A percentile compares a stretch with the other conserved stretches of the same genome.
Evolutionary conservation across 371 early-diverging fungal genomes (phyloP).

Genomic region (Rhizopus delemar): DNA sequence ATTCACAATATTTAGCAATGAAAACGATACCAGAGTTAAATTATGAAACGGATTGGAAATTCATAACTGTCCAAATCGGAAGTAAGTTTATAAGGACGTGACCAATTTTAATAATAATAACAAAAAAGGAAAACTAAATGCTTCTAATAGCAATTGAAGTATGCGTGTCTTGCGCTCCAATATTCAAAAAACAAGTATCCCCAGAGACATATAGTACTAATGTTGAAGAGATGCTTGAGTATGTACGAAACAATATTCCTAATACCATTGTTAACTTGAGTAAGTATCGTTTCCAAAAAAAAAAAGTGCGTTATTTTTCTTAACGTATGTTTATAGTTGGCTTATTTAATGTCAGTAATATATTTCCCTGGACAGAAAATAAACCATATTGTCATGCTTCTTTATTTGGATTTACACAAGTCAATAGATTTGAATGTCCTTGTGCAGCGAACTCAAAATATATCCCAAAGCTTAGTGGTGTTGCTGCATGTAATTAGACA

Average conservation of each 20-base stretch:
- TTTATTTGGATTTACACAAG: constrained; percentile 4
- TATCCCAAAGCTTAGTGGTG: constrained; percentile 12
- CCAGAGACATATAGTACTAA: constrained; percentile 13
- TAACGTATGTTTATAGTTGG: constrained; percentile 12
- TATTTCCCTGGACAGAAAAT: constrained; percentile 13
- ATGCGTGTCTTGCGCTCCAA: background rate
- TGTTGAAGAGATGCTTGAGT: constrained; percentile 13
- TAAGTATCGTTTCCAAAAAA: background rate
- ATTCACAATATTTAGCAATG: constrained; percentile 25
- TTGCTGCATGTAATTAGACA: constrained; percentile 13
- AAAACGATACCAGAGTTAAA: constrained; percentile 9
- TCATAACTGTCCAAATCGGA: constrained; percentile 36
- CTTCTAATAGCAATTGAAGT: constrained; percentile 5
- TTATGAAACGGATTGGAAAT: constrained; percentile 32
- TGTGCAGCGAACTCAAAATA: constrained; percentile 9
- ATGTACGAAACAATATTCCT: constrained; percentile 9
- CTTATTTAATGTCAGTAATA: constrained; percentile 21
- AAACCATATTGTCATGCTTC: constrained; percentile 21
- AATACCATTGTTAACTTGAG: constrained; percentile 6
- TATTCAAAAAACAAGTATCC: background rate
- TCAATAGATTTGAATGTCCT: constrained; percentile 22
- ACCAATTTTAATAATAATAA: no score
- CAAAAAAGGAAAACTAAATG: background rate
- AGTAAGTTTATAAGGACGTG: constrained; percentile 9
- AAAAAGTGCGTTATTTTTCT: background rate